These are phyloP conservation scores for Penicillium sp. DNA, from an alignment of 2,329 filamentous ascomycete genomes.

Conservation along the genomic window DNA sequence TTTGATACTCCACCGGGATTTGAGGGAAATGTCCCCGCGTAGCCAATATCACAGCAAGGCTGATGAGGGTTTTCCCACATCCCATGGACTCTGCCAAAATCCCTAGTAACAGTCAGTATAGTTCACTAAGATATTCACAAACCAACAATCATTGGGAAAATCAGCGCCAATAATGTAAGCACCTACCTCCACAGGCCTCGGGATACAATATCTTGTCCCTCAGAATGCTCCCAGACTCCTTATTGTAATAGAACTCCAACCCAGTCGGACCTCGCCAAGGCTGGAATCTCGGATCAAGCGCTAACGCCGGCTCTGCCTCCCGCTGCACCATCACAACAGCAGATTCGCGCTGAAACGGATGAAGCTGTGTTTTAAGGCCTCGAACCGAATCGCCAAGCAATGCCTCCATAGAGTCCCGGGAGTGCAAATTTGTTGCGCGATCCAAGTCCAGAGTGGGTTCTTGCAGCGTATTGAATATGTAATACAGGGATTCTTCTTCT, in stretches of 20 bases:
- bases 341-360: conserved; percentile 77
- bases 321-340: conserved; percentile 81
- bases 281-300: conserved; percentile 73
- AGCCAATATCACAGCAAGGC: conserved; percentile 71
- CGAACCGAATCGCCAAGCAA: conserved; percentile 33
- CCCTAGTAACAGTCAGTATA: conserved; percentile 24
- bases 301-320: conserved; percentile 64
- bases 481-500: conserved; percentile 50
- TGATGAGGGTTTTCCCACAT: conserved; percentile 83
- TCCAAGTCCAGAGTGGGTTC: conserved; percentile 40
- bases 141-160: neutral
- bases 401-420: conserved; percentile 39
- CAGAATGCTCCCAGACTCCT: conserved; percentile 61
- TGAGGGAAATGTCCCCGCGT: conserved; percentile 68
- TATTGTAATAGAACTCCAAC: conserved; percentile 67
- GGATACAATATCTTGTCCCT: conserved; percentile 72
- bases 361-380: conserved; percentile 59
- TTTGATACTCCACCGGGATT: conserved; percentile 63
- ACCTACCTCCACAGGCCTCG: conserved; percentile 66
- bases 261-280: conserved; percentile 61
- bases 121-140: neutral
- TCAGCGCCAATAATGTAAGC: neutral
- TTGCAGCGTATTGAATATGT: conserved; percentile 52
- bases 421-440: conserved; percentile 33
- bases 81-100: conserved; percentile 53